Percentiles rank a stretch among this genome's conserved stretches.
Conservation (phyloP, 2,329 filamentous ascomycete genomes). For the Xylariales sp. region DNA sequence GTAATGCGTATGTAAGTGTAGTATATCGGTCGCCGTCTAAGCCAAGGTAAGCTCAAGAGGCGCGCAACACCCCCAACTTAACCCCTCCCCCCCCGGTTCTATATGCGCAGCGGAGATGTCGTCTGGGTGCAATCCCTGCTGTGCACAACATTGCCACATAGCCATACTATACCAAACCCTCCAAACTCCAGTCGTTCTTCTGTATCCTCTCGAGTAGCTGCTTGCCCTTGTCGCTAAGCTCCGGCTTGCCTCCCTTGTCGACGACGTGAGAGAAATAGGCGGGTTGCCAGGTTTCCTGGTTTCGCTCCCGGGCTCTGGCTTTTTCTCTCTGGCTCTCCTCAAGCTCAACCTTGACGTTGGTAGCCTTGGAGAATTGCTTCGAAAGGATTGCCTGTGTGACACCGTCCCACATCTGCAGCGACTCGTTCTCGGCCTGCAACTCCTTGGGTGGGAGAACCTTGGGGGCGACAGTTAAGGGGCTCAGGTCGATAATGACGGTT, state of each 20-base stretch:
- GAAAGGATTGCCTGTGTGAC: slow-evolving; percentile 82
- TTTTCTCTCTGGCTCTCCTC: slow-evolving; percentile 87
- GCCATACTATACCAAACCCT: slow-evolving; percentile 32
- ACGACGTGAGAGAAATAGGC: slow-evolving; percentile 72
- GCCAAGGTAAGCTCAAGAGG: too few relatives aligned
- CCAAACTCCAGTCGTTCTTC: slow-evolving; percentile 46
- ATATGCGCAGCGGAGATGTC: too few relatives aligned
- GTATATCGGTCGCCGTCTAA: too few relatives aligned
- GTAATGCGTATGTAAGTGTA: too few relatives aligned
- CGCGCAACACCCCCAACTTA: too few relatives aligned
- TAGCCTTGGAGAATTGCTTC: slow-evolving; percentile 82
- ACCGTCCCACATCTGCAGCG: slow-evolving; percentile 77
- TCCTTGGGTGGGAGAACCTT: slow-evolving; percentile 77
- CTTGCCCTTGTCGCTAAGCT: slow-evolving; percentile 49
- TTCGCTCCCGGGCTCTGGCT: slow-evolving; percentile 71
- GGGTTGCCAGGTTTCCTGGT: slow-evolving; percentile 71
- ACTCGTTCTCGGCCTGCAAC: slow-evolving; percentile 83
- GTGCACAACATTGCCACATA: too few relatives aligned
- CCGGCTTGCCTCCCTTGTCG: slow-evolving; percentile 51
- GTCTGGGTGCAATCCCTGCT: too few relatives aligned
- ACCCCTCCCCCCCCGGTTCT: too few relatives aligned
- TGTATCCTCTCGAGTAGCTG: slow-evolving; percentile 48
- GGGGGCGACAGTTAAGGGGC: slow-evolving; percentile 71
- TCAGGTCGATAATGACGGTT: slow-evolving; percentile 79
- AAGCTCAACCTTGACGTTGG: slow-evolving; percentile 81